phyloP scores from a whole-genome alignment of 2,329 filamentous ascomycete genomes.

The Arthrobotrys musiformis region DNA sequence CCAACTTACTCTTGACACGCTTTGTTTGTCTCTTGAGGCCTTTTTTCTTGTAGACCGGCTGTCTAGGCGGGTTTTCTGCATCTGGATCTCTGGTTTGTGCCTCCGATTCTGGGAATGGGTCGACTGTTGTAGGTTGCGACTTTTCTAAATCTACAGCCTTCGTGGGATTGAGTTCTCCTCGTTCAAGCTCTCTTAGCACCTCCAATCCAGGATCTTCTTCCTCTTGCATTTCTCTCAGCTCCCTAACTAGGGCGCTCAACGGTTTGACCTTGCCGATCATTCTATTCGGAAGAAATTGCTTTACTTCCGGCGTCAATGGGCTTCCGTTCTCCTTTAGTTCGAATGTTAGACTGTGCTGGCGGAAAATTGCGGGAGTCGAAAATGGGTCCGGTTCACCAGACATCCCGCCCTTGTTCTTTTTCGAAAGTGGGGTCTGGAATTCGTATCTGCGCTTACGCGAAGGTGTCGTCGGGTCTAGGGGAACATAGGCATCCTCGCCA shows the following conservation, averaged over 20 bases:
- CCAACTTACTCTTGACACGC: conserved; percentile 41
- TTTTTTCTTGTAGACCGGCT: conserved; percentile 41
- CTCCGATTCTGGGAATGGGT: background rate
- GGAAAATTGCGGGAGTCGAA: conserved; percentile 40
- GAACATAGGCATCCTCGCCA: conserved; percentile 32
- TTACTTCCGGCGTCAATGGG: conserved; percentile 35
- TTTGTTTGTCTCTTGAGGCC: conserved; percentile 49
- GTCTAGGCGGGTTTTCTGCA: background rate
- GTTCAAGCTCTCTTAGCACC: conserved; percentile 36
- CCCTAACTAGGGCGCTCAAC: conserved; percentile 33
- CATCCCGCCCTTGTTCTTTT: conserved; percentile 18
- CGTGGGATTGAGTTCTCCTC: background rate
- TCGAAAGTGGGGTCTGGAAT: conserved; percentile 46
- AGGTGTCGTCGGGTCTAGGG: conserved; percentile 46
- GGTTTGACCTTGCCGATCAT: conserved; percentile 50
- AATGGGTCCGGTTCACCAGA: conserved; percentile 29
- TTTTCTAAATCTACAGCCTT: background rate
- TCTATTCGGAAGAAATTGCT: conserved; percentile 32
- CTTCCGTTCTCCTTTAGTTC: conserved; percentile 44
- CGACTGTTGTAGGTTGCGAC: background rate
- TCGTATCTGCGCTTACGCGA: conserved; percentile 50
- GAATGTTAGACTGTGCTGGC: conserved; percentile 29
- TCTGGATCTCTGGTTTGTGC: background rate
- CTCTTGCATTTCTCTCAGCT: conserved; percentile 48
- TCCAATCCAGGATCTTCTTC: conserved; percentile 42